phyloP scores from a whole-genome alignment of 805 yeast genomes.

The Hanseniaspora pseudoguilliermondii region DNA sequence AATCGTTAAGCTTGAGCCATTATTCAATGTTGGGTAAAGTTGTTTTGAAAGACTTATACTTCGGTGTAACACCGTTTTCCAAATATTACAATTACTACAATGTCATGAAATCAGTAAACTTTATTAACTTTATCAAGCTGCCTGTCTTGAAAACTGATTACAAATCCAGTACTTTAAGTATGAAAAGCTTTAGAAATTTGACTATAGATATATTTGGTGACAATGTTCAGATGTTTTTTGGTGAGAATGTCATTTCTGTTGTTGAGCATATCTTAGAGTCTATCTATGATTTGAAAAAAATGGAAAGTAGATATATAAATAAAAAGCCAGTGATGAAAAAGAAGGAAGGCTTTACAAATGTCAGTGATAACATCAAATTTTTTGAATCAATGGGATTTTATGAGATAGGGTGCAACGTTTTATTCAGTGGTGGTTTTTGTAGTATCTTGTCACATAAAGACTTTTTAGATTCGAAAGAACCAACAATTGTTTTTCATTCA shows the following conservation, averaged over 20 bases:
- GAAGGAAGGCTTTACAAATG: not conserved
- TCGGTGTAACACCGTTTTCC: conserved; percentile 41
- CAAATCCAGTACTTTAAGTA: conserved; percentile 19
- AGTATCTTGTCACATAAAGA: conserved; percentile 29
- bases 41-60: conserved; percentile 53
- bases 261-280: conserved; percentile 32
- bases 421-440: conserved; percentile 61
- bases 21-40: conserved; percentile 53
- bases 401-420: conserved; percentile 39
- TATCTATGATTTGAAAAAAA: conserved; percentile 18
- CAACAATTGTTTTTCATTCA: conserved; percentile 53
- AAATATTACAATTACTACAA: conserved; percentile 37
- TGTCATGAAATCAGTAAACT: conserved; percentile 38
- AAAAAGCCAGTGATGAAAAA: not conserved
- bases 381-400: conserved; percentile 16
- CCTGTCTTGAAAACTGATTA: conserved; percentile 34
- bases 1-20: conserved; percentile 52
- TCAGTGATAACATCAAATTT: not conserved
- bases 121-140: conserved; percentile 59
- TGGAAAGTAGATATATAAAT: conserved; percentile 1
- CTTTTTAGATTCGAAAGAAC: conserved; percentile 29
- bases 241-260: conserved; percentile 43
- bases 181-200: conserved; percentile 29
- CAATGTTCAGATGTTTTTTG: conserved; percentile 46
- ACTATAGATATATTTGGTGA: conserved; percentile 51